Evolutionary conservation across 2,329 filamentous ascomycete genomes (phyloP).

Genomic region (Teratosphaeria viscida): DNA sequence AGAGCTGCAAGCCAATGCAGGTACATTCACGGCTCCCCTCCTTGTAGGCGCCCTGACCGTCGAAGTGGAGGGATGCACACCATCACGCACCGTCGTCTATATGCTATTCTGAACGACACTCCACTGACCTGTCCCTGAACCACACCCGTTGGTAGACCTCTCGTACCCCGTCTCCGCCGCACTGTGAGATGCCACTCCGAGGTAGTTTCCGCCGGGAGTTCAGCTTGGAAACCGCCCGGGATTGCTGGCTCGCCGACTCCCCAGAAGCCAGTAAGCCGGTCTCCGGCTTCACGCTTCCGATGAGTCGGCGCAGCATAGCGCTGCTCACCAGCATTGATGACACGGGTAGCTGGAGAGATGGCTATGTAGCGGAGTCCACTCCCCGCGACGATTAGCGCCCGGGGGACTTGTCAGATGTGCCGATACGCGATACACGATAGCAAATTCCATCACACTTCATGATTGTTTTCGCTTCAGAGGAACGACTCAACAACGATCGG

Average conservation of each 20-base stretch:
- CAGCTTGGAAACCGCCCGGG: neutral
- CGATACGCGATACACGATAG: neutral
- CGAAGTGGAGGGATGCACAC: neutral
- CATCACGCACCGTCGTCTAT: neutral
- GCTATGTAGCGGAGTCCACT: neutral
- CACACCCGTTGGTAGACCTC: neutral
- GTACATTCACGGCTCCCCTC: neutral
- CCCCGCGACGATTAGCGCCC: neutral
- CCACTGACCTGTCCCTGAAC: neutral
- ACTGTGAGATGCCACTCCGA: neutral
- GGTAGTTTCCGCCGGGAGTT: neutral
- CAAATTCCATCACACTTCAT: neutral
- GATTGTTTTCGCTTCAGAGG: neutral
- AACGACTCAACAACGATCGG: neutral
- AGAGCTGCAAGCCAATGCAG: neutral
- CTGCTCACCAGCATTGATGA: neutral
- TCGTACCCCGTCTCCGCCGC: neutral
- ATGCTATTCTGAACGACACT: neutral
- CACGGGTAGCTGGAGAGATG: neutral
- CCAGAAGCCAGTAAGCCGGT: neutral
- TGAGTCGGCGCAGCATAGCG: neutral
- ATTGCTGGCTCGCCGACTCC: neutral
- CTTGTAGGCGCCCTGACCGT: neutral
- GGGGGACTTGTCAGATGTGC: neutral
- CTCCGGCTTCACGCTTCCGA: neutral